phyloP scores from a whole-genome alignment of 495 filamentous ascomycete species.

The Hyaloscypha variabilis region DNA sequence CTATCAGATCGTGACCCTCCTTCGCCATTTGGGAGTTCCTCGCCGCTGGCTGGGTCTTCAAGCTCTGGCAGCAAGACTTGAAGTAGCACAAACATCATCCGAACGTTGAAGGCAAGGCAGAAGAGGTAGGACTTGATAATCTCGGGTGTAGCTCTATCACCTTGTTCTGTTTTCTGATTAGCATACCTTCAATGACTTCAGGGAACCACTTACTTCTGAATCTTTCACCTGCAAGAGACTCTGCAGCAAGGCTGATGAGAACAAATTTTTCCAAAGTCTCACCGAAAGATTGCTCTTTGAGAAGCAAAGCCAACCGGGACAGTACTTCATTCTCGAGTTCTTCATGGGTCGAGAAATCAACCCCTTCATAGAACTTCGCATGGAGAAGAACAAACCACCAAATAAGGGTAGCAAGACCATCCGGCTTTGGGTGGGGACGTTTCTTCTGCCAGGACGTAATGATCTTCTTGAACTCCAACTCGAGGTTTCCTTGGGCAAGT shows the following conservation, averaged over 20 bases:
- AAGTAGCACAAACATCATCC: conserved; percentile 76
- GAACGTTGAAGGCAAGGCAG: conserved; percentile 79
- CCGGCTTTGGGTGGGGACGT: conserved; percentile 11
- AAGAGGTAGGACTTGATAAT: conserved; percentile 64
- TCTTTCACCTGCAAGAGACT: conserved; percentile 66
- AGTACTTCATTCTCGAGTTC: conserved; percentile 88
- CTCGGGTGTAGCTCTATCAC: conserved; percentile 14
- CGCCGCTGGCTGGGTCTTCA: conserved; percentile 56
- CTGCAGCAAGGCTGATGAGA: conserved; percentile 83
- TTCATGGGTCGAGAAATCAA: conserved; percentile 68
- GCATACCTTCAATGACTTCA: background rate
- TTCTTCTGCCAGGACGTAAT: conserved; percentile 58
- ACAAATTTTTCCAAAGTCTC: conserved; percentile 76
- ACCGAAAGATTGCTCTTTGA: conserved; percentile 63
- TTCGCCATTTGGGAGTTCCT: conserved; percentile 35
- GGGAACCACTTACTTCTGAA: conserved; percentile 56
- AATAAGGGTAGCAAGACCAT: conserved; percentile 51
- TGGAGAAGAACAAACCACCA: conserved; percentile 90
- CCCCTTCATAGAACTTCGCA: conserved; percentile 77
- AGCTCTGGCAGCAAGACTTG: conserved; percentile 71
- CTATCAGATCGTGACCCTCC: conserved; percentile 35
- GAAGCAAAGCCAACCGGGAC: conserved; percentile 69
- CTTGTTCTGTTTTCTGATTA: conserved; percentile 36
- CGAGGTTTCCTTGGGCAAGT: conserved; percentile 71
- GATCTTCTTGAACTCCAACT: conserved; percentile 78